phyloP scores from a whole-genome alignment of 495 filamentous ascomycete genomes.

The Hyaloscypha bicolor region DNA sequence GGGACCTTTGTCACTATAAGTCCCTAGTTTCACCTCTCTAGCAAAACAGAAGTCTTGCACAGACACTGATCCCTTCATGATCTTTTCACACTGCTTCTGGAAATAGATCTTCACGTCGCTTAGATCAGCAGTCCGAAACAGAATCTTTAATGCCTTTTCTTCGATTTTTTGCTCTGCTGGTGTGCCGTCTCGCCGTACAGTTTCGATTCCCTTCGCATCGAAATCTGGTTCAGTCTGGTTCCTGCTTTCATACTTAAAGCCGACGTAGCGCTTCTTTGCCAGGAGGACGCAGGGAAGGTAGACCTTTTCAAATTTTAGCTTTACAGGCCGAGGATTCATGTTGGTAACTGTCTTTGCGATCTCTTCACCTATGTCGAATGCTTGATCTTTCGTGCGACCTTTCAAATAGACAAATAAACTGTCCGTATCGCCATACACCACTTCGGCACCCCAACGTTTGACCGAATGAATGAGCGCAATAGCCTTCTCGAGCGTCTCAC shows the following conservation, averaged over 20 bases:
- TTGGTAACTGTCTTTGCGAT: conserved; percentile 88
- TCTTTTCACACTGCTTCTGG: conserved; percentile 86
- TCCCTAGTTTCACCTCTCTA: conserved; percentile 86
- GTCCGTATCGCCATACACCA: conserved; percentile 98
- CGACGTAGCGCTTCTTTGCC: conserved; percentile 97
- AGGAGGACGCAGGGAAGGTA: conserved; percentile 93
- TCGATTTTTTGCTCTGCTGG: conserved; percentile 97
- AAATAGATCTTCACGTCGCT: conserved; percentile 91
- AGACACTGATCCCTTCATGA: conserved; percentile 85
- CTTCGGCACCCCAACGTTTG: conserved; percentile 86
- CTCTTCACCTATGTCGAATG: conserved; percentile 90
- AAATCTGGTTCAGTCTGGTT: conserved; percentile 84
- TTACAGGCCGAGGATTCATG: conserved; percentile 89
- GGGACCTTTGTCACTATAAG: conserved; percentile 77
- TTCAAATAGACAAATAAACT: conserved; percentile 92
- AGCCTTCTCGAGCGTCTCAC: conserved; percentile 92
- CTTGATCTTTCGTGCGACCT: conserved; percentile 82
- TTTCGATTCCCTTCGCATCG: conserved; percentile 98
- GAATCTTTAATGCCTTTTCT: conserved; percentile 81
- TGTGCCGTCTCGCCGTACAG: conserved; percentile 90
- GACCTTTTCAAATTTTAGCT: conserved; percentile 98
- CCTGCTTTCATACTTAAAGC: conserved; percentile 90
- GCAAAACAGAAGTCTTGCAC: conserved; percentile 97
- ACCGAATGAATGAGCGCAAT: conserved; percentile 91
- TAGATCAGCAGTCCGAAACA: conserved; percentile 89